Evolutionary conservation across 2,329 filamentous ascomycete genomes (phyloP).

Genomic region (Fusarium solani-melongenae): DNA sequence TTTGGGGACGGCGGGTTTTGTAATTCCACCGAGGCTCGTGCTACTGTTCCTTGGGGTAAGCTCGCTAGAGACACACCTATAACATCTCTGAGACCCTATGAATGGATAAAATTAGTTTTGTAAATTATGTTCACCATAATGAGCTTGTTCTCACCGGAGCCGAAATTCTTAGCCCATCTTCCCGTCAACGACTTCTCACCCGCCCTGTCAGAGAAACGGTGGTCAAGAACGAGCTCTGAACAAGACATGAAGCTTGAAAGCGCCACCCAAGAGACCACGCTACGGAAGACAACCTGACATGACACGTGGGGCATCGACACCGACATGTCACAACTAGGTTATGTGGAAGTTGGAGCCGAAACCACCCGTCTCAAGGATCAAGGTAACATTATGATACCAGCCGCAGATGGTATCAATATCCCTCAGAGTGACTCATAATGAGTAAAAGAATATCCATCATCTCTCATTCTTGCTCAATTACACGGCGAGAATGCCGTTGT

Average conservation of each 20-base stretch:
- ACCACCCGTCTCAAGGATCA: background rate
- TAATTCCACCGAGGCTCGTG: background rate
- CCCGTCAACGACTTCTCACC: background rate
- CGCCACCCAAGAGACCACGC: background rate
- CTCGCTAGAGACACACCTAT: background rate
- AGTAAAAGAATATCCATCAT: background rate
- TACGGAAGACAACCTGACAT: background rate
- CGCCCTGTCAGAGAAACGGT: background rate
- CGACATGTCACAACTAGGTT: background rate
- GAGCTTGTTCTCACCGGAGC: background rate
- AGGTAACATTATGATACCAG: background rate
- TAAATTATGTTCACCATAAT: rapidly evolving
- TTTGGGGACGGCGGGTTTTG: background rate
- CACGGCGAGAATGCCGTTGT: no score
- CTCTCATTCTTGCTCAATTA: background rate
- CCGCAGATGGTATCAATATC: background rate
- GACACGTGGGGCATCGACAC: background rate
- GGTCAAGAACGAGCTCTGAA: background rate
- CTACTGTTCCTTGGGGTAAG: background rate
- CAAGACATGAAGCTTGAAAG: no score
- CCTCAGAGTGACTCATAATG: background rate
- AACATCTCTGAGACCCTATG: background rate
- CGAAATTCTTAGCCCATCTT: background rate
- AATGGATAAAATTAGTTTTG: rapidly evolving
- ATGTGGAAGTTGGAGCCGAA: background rate